Evolutionary conservation across 306 rosid genomes (phyloP), one percentile per base, ranked within the genome.

Genomic region (Castanopsis chinensis): DNA sequence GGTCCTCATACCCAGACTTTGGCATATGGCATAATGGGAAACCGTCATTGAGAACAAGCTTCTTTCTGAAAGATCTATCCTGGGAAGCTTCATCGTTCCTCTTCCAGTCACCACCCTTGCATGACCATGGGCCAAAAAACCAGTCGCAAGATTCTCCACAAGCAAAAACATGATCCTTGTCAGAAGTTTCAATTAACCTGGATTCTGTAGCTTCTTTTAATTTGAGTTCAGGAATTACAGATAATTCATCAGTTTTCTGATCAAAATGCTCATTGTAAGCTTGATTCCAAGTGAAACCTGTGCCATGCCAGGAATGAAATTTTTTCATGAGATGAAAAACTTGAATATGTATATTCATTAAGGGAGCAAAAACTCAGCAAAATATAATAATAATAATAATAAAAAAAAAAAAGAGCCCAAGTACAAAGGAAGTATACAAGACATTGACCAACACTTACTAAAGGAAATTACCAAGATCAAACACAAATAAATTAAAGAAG

Each of bases 61-160:
- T 96, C 92, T 88, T 93, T 78, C 93, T 87, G 63, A 88, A 83
- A 80, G 77, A 84, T 90, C 87, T 87, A 80, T 91, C 98, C 81
- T 82, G 96, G 60, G 84, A 59, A 72, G 87, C 78, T 73, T 96
- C 99, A 30, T 96, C 99, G 51, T 88, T 93, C 85, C 98, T 91
- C 87, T 84, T 91, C 98, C 99, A 96, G 85, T 96, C 99, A 45
- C 99, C 99, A 80, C 99, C 99, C 83, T 91, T 96, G 92, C 99
- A 96, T 64, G 98, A 80, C 99, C 99, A 96, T 70, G 78, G 88
- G 45, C 92, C 86, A 81, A 92, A 90, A 90, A 87, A 90, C 96
- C 92, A 93, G 77, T 96, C 99, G 69, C 77, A 76, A 72, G 89
- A 76, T 56, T 88, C 85, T 37, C 84, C 90, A 75, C 54, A 63